Evolutionary conservation across 2,329 filamentous ascomycete genomes (phyloP).

Genomic region (Diaporthe destruens): DNA sequence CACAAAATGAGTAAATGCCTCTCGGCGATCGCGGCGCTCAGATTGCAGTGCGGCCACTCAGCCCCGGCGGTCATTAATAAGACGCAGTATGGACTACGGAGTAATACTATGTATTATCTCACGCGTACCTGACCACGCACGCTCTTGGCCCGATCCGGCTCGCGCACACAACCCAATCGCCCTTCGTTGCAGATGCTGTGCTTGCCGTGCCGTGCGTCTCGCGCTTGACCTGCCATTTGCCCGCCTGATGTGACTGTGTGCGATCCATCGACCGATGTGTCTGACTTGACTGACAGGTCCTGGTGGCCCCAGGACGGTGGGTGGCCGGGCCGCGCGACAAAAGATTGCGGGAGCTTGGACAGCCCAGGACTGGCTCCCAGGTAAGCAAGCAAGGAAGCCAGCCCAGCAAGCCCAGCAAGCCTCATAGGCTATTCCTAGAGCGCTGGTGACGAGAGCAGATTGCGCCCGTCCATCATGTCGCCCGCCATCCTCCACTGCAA

Average conservation of each 20-base stretch:
- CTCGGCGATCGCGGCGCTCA: constrained; percentile 24
- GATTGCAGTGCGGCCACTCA: constrained; percentile 11
- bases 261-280: constrained; percentile 24
- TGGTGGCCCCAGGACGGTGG: constrained; percentile 6
- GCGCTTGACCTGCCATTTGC: constrained; percentile 20
- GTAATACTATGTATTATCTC: constrained; percentile 16
- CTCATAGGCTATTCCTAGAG: constrained; percentile 15
- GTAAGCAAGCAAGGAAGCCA: constrained; percentile 11
- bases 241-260: constrained; percentile 33
- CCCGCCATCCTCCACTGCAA: constrained; percentile 11
- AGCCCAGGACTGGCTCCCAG: neutral
- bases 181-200: constrained; percentile 16
- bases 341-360: constrained; percentile 26
- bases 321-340: constrained; percentile 34
- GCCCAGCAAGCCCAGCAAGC: neutral
- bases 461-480: constrained; percentile 31
- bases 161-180: constrained; percentile 24
- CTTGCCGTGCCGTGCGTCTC: constrained; percentile 30
- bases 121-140: constrained; percentile 39
- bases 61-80: constrained; percentile 16
- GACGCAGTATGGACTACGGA: neutral
- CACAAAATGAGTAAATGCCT: constrained; percentile 28
- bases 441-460: neutral
- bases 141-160: constrained; percentile 30
- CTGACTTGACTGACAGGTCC: constrained; percentile 31